phyloP scores from a whole-genome alignment of 257 asterid species.

The Osmanthus fragrans region DNA sequence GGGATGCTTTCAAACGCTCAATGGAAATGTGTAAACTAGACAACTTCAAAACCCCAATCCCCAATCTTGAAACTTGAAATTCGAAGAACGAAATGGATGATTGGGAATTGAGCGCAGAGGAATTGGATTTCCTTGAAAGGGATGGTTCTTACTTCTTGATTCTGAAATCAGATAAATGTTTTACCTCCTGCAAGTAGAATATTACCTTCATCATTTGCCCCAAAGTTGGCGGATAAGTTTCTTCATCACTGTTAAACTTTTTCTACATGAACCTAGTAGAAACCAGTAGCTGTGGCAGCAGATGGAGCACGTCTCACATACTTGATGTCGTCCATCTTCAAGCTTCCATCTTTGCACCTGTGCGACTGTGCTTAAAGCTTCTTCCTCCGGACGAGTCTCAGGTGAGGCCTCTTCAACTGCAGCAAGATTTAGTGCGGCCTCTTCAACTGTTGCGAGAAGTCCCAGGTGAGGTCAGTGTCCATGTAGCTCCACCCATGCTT shows the following conservation, averaged over 20 bases:
- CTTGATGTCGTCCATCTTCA: too few species aligned
- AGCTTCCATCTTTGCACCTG: too few species aligned
- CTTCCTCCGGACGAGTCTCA: too few species aligned
- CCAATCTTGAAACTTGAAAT: not conserved
- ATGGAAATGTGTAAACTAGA: not conserved
- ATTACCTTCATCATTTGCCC: conserved; percentile 40
- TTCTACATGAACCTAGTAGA: too few species aligned
- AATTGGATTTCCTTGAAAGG: conserved; percentile 71
- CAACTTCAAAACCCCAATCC: not conserved
- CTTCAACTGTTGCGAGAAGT: too few species aligned
- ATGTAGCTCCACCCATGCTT: too few species aligned
- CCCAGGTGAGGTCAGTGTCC: too few species aligned
- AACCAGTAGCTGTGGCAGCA: too few species aligned
- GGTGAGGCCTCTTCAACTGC: too few species aligned
- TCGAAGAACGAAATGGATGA: conserved; percentile 52
- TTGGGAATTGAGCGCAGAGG: conserved; percentile 80
- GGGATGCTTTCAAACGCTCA: not conserved
- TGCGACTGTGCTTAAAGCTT: too few species aligned
- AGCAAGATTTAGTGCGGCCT: too few species aligned
- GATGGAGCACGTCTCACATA: too few species aligned
- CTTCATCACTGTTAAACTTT: conserved; percentile 52
- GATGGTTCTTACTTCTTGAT: conserved; percentile 15
- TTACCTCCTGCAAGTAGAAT: conserved; percentile 27
- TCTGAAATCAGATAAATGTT: conserved; percentile 35
- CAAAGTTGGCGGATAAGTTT: conserved; percentile 45